Conservation (phyloP, 2,329 filamentous ascomycete genomes). For the Colletotrichum cereale region DNA sequence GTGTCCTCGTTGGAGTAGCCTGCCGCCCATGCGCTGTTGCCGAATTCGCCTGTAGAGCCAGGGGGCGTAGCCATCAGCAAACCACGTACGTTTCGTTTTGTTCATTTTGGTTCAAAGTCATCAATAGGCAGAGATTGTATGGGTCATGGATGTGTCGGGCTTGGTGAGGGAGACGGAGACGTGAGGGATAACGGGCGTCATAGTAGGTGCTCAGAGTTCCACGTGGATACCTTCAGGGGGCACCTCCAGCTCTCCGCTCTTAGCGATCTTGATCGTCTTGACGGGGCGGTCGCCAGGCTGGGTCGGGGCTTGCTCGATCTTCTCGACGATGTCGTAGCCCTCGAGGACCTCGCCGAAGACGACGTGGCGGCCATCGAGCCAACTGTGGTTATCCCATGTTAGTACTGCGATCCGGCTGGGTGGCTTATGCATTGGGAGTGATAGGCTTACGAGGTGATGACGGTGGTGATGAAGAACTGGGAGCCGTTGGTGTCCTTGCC, state of each 20-base stretch:
- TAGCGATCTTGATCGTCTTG: constrained; percentile 79
- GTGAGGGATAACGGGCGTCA: constrained; percentile 32
- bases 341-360: constrained; percentile 92
- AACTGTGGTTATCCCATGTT: constrained; percentile 58
- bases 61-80: constrained; percentile 48
- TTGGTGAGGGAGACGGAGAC: constrained; percentile 19
- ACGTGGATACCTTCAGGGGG: constrained; percentile 93
- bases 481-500: constrained; percentile 89
- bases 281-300: constrained; percentile 75
- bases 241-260: constrained; percentile 87
- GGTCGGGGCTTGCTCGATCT: constrained; percentile 81
- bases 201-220: constrained; percentile 76
- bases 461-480: constrained; percentile 93
- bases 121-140: constrained; percentile 19
- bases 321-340: constrained; percentile 83
- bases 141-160: constrained; percentile 11
- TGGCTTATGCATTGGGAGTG: not conserved
- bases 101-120: constrained; percentile 12
- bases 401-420: constrained; percentile 15
- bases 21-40: constrained; percentile 52
- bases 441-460: constrained; percentile 75
- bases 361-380: constrained; percentile 87
- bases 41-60: constrained; percentile 51
- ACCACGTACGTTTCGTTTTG: constrained; percentile 48
- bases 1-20: constrained; percentile 52